Conservation (phyloP, 1,139 yeast species). For the Yamadazyma spencermartinsiae region DNA sequence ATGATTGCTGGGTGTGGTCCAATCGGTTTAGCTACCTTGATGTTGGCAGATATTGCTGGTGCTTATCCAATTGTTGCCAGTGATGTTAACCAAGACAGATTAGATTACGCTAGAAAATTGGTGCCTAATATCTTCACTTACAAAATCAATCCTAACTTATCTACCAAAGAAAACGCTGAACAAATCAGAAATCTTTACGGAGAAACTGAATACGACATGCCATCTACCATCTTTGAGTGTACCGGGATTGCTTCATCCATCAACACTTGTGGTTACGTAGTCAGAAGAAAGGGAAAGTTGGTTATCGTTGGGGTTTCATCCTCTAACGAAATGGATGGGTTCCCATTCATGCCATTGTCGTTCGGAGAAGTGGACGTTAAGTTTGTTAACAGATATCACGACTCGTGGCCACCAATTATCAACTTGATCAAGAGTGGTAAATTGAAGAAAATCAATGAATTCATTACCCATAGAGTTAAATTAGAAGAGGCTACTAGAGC, state of each 20-base stretch:
- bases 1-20: slow-evolving; percentile 94
- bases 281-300: slow-evolving; percentile 24
- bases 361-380: slow-evolving; percentile 71
- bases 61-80: slow-evolving; percentile 68
- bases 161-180: slow-evolving; percentile 39
- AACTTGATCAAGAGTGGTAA: slow-evolving; percentile 41
- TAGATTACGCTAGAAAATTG: slow-evolving; percentile 56
- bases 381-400: slow-evolving; percentile 56
- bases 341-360: slow-evolving; percentile 68
- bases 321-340: slow-evolving; percentile 67
- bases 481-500: slow-evolving; percentile 80
- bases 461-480: slow-evolving; percentile 75
- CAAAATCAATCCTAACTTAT: slow-evolving; percentile 28
- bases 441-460: slow-evolving; percentile 22
- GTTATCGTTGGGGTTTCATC: slow-evolving; percentile 45
- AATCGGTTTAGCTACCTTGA: slow-evolving; percentile 80
- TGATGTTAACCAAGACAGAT: slow-evolving; percentile 61
- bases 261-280: slow-evolving; percentile 60
- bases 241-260: slow-evolving; percentile 48
- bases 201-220: slow-evolving; percentile 35
- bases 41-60: slow-evolving; percentile 80
- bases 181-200: slow-evolving; percentile 38
- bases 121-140: slow-evolving; percentile 59
- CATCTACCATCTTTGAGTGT: slow-evolving; percentile 53
- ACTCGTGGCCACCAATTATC: slow-evolving; percentile 52